Base-by-base conservation (phyloP, 2,329 filamentous ascomycete genomes). In the Orbilia javanica region DNA sequence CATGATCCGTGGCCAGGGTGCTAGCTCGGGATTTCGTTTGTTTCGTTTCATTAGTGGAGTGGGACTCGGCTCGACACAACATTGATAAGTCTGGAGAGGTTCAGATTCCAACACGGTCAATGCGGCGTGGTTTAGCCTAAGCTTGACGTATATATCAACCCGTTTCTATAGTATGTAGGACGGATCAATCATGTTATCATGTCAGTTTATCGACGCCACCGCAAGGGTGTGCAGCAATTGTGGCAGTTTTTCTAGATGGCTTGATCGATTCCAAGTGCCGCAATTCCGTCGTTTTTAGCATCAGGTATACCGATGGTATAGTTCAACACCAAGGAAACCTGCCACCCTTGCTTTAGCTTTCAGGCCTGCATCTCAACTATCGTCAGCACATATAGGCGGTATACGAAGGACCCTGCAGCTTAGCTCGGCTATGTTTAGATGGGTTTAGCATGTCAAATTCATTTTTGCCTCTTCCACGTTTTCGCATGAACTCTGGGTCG, bases 131-230 rank as follows among this genome's bases (percentile, higher is more conserved):
- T 60, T 60, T 60, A 60, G 55, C 55, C 55, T 60, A 60, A 60
- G 55, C 55, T 60, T 42, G 20, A 60, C 55, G 42, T 5, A 42
- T 39, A 36, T 57, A 39, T 31, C 22, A 15, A 8, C 18, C 52
- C 13, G 22, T 31, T 39, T 57, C 29, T 57, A 57, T 57, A 34
- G 6, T 60, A 34, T 34, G 20, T 18, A 39, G n/a, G 20, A 25
- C 55, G 55, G 55, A 60, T 60, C 55, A 60, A 60, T 60, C 55
- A 60, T 42, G 55, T 60, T 42, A 60, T 60, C 55, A 42, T 60
- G 55, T 60, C 34, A 60, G 34, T 42, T 57, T 60, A 60, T 42
- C 55, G 10, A 60, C 55, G 55, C 55, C 55, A 60, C 55, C 31
- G 20, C 31, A 60, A 34, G 55, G 55, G 20, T 60, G 7, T 25